Base-by-base conservation (phyloP, 345 rosid genomes). In the Adansonia digitata region DNA sequence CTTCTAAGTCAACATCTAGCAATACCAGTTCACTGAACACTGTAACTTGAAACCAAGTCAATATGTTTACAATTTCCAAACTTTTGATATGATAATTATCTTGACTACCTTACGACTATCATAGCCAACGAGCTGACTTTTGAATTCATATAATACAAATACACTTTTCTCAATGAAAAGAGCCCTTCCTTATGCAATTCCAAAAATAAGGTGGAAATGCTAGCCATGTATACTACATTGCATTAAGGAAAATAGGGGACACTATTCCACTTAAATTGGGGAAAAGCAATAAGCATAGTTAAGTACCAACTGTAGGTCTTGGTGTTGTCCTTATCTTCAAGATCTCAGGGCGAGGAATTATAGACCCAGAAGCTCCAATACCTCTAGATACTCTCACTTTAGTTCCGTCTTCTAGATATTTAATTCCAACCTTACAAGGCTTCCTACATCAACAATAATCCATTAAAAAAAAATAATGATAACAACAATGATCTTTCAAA, bases 351-450 rank as follows among this genome's bases (percentile, higher is more conserved):
- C 95, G 97, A 77, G 98, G 97, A 80, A 96, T 88, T 72, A 93
- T 90, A 39, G 97, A 85, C 57, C 91, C 92, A 63, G 98, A 93
- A 75, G 99, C 83, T 71, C 94, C 94, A 74, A 63, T 75, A 53
- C 98, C 99, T 87, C 97, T 90, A 5, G 98, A 84, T 43, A 92
- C 90, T 89, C 98, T 89, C 43, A 96, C 98, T 83, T 96, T 96
- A 20, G 97, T 93, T 74, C 99, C 99, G 81, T 96, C 98, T 83
- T 92, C 99, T 51, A 96, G 85, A 75, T 92, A 96, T 81, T 74
- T 89, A 24, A 70, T 65, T 71, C 98, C 98, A 59, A 96, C 89
- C 83, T 96, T 96, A 76, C 94, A 89, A 31, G 97, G 99, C 63
- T 74, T 89, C 87, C 99, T 92, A 87, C 77, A 82, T 12, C n/a